Base-by-base conservation (phyloP, 2,329 filamentous ascomycete genomes). In the Trichoderma semiorbis region DNA sequence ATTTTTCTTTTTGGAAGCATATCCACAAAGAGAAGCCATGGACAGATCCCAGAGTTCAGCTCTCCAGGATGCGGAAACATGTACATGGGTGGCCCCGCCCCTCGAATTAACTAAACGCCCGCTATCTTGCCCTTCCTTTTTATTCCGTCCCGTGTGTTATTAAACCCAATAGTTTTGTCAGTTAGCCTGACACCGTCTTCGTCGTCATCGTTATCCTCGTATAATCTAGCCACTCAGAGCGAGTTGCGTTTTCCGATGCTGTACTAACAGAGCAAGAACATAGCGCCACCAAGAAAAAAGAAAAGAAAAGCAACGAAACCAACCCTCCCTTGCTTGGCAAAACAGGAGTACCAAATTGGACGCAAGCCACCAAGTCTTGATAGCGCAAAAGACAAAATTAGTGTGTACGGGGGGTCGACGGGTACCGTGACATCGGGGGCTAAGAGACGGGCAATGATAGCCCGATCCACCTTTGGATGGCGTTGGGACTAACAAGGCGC, bases 361-460 rank as follows among this genome's bases (percentile, higher is more conserved):
- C 21, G 43, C 34, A 30, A 34, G 39, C 36, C 53, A 61, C 66
- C 18, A 50, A 50, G 30, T 61, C 18, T n/a, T 36, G 18, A n/a
- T 64, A 64, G 58, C 32, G 47, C 34, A 21, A 58, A 61, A 50
- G 69, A 47, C 21, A 61, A 67, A 24, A 47, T 63, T 61, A 65
- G 69, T 39, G 62, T 32, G 26, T 50, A 58, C 36, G 26, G 53
- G 12, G 21, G 24, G 4, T 14, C 2, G 39, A 61, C 50, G 62
- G 62, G 69, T 62, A 71, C 53, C 69, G 69, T 71, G 69, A 71
- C 69, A 67, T 67, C 55, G 68, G 58, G 43, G 34, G 28, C 34
- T 28, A 58, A 43, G 66, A 61, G 36, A 66, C 68, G 43, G 68
- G 47, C 50, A 39, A 39, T 60, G 39, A 69, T 69, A 50, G 66